These are phyloP conservation scores for Blastobotrys malaysiensis DNA, from an alignment of 1,139 yeast species.

Conservation along the genomic window DNA sequence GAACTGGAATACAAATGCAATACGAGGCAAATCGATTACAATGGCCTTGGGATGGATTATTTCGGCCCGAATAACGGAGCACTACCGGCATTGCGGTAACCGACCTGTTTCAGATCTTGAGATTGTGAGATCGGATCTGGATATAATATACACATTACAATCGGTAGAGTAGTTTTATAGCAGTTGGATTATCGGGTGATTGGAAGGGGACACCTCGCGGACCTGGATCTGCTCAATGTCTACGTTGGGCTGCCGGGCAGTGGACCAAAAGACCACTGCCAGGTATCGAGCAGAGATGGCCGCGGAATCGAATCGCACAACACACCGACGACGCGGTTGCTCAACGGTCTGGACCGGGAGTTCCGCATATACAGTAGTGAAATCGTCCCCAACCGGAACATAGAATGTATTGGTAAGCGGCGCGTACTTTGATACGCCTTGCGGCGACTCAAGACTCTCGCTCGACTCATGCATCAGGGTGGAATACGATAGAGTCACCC, in stretches of 20 bases:
- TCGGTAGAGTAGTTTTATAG: too few relatives aligned
- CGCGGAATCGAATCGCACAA: not conserved
- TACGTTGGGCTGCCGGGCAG: not conserved
- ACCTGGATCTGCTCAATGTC: not conserved
- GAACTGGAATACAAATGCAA: too few relatives aligned
- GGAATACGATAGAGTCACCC: not conserved
- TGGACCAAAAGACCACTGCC: not conserved
- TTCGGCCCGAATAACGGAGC: too few relatives aligned
- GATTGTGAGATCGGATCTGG: too few relatives aligned
- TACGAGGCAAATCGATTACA: too few relatives aligned
- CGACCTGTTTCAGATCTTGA: too few relatives aligned
- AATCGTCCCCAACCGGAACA: conserved; percentile 3
- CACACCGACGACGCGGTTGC: not conserved
- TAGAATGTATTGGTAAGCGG: conserved; percentile 1
- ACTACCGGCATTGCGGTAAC: too few relatives aligned
- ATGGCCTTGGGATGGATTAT: too few relatives aligned
- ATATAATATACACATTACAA: too few relatives aligned
- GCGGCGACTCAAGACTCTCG: not conserved
- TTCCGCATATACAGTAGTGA: not conserved
- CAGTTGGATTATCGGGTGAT: not conserved
- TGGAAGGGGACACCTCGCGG: not conserved
- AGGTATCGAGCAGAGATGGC: not conserved
- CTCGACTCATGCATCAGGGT: not conserved
- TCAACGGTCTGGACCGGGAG: not conserved
- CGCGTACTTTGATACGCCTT: not conserved